These are phyloP conservation scores for Geranium brycei DNA, from an alignment of 345 rosid genomes.

Conservation along the genomic window DNA sequence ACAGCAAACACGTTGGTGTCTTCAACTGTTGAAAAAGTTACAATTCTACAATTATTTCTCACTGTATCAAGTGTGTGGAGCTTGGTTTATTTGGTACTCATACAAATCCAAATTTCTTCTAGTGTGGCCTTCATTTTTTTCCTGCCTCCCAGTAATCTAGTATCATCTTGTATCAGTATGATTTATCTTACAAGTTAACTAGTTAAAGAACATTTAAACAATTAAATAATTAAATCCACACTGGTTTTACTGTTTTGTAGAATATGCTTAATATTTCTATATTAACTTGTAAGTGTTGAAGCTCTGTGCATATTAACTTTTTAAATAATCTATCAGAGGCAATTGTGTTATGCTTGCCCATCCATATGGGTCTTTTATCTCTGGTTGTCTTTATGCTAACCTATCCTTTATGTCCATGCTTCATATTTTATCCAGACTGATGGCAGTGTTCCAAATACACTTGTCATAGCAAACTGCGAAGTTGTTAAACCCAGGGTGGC, in stretches of 20 bases:
- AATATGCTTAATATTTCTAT: no score
- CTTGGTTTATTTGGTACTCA: background rate
- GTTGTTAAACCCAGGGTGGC: conserved; percentile 81
- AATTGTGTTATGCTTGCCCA: background rate
- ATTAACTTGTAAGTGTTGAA: background rate
- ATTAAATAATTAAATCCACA: background rate
- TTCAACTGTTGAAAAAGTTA: no score
- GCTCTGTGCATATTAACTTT: no score
- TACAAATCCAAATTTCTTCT: background rate
- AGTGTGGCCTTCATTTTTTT: background rate
- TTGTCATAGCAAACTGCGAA: conserved; percentile 72
- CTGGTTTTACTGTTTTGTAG: background rate
- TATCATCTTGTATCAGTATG: background rate
- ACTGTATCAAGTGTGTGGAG: background rate
- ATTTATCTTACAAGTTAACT: no score
- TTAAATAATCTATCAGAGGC: no score
- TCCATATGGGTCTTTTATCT: background rate
- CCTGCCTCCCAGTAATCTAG: background rate
- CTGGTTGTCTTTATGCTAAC: conserved; percentile 2
- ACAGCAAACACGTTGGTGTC: no score
- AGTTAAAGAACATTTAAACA: no score
- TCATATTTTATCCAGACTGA: conserved; percentile 40
- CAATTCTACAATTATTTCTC: no score
- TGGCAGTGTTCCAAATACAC: conserved; percentile 78
- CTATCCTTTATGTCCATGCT: conserved; percentile 7